These are phyloP conservation scores for Lodderomyces pseudojiufengensis DNA, from an alignment of 1,139 yeast species.

Conservation along the genomic window DNA sequence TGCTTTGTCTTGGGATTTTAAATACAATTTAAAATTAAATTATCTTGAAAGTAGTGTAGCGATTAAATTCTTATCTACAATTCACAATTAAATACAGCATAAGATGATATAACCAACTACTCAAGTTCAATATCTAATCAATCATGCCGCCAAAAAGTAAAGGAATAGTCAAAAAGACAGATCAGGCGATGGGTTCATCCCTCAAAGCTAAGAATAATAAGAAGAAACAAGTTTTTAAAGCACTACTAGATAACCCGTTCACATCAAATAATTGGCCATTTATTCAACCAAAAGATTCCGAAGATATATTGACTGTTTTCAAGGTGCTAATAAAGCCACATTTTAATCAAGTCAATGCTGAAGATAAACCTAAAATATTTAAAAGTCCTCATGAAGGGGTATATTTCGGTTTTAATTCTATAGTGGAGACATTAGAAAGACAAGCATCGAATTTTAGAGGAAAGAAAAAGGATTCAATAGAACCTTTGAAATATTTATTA, in stretches of 20 bases:
- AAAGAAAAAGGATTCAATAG: conserved; percentile 11
- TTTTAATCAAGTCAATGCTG: conserved; percentile 11
- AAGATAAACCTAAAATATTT: conserved; percentile 25
- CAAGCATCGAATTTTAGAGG: conserved; percentile 33
- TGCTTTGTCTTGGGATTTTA: too few species aligned
- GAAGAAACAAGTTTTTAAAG: conserved; percentile 54
- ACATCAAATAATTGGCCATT: conserved; percentile 53
- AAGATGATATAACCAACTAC: too few species aligned
- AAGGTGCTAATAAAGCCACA: conserved; percentile 34
- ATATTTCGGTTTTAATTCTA: conserved; percentile 53
- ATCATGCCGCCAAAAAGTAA: too few species aligned
- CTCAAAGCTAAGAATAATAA: conserved; percentile 42
- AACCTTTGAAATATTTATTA: conserved; percentile 38
- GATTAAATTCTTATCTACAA: too few species aligned
- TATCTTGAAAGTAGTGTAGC: too few species aligned
- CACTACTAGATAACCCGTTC: conserved; percentile 58
- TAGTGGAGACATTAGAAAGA: conserved; percentile 45
- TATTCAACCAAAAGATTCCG: conserved; percentile 35
- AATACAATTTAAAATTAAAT: too few species aligned
- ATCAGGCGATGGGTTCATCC: conserved; percentile 50
- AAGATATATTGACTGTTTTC: conserved; percentile 39
- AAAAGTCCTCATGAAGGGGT: conserved; percentile 19
- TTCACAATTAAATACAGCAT: too few species aligned
- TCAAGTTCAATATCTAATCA: too few species aligned
- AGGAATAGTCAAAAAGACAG: conserved; percentile 21